phyloP scores from a whole-genome alignment of 441 rosid species.

The Euphorbia schlechtendalii region DNA sequence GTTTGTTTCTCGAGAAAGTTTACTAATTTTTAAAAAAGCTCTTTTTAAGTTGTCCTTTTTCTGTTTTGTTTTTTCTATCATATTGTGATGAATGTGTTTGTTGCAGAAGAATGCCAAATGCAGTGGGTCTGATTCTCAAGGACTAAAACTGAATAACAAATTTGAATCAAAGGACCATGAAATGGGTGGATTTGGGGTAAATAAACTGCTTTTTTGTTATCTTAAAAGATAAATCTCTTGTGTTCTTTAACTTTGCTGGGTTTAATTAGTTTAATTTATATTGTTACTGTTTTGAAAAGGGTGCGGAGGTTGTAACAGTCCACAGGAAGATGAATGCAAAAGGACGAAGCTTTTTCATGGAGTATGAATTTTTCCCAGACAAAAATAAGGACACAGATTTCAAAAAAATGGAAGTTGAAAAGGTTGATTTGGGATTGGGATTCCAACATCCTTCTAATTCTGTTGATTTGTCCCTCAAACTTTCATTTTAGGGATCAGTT shows the following conservation, averaged over 20 bases:
- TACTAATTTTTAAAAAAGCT: too few species aligned
- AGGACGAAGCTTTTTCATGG: slow-evolving; percentile 35
- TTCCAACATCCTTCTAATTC: slow-evolving; percentile 31
- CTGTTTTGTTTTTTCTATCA: too few species aligned
- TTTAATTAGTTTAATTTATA: background rate
- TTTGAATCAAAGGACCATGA: too few species aligned
- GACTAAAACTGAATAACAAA: slow-evolving; percentile 21
- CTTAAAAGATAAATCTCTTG: too few species aligned
- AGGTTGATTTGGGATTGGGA: too few species aligned
- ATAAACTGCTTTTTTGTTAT: background rate
- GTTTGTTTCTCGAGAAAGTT: slow-evolving; percentile 9
- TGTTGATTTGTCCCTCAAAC: slow-evolving; percentile 85
- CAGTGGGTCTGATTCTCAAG: slow-evolving; percentile 19
- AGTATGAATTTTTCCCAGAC: slow-evolving; percentile 64
- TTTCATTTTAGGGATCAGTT: slow-evolving; percentile 33
- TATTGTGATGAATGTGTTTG: too few species aligned
- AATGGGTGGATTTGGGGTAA: too few species aligned
- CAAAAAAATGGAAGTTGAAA: slow-evolving; percentile 36
- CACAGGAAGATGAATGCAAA: slow-evolving; percentile 34
- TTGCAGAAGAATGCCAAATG: slow-evolving; percentile 21
- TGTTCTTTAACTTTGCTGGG: background rate
- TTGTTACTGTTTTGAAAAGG: slow-evolving; percentile 20
- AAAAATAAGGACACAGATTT: slow-evolving; percentile 23
- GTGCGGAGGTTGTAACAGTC: slow-evolving; percentile 27
- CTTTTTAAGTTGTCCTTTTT: background rate